Base-by-base conservation (phyloP, 306 rosid species). In the Lithocarpus polystachyus region DNA sequence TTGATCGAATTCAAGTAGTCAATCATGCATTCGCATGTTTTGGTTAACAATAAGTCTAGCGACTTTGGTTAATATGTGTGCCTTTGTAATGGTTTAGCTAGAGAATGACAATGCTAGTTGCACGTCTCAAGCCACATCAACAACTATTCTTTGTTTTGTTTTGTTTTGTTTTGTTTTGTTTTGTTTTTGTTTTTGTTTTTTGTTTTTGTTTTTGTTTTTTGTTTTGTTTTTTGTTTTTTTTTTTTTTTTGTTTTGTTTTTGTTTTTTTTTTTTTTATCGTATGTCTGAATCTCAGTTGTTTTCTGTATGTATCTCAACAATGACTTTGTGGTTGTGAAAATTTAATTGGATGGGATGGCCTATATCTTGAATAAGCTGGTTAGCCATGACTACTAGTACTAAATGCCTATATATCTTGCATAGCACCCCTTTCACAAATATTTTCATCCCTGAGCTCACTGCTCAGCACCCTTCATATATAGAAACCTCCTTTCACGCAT, bases 161-260 rank as follows among this genome's bases (percentile, higher is more conserved):
- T n/a, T n/a, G n/a, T n/a, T n/a, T n/a, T n/a, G n/a, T n/a, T n/a
- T n/a, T n/a, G n/a, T n/a, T n/a, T n/a, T n/a, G n/a, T n/a, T 35
- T 6, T 6, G 1, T 37, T 1, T 1, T 7, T 37, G 0, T 37
- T 1, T 37, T 1, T 6, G 1, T 35, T 1, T 1, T 7, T 56
- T 20, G n/a, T n/a, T n/a, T 35, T 6, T 6, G 1, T 37, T 1
- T 1, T 7, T 37, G 0, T 37, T 1, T 37, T 1, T 6, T 6
- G 6, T 1, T 1, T 7, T 56, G 6, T 6, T 37, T 1, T 1
- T 7, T 37, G 0, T 37, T 1, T 37, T 1, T 6, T 6, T 35
- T 1, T 1, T 7, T 56, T 20, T 57, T n/a, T n/a, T n/a, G n/a
- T n/a, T 35, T 6, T 6, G 1, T 37, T 1, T 1, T 7, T 37